phyloP scores from a whole-genome alignment of 1,139 yeast species.

The Waltiozyma sp. region DNA sequence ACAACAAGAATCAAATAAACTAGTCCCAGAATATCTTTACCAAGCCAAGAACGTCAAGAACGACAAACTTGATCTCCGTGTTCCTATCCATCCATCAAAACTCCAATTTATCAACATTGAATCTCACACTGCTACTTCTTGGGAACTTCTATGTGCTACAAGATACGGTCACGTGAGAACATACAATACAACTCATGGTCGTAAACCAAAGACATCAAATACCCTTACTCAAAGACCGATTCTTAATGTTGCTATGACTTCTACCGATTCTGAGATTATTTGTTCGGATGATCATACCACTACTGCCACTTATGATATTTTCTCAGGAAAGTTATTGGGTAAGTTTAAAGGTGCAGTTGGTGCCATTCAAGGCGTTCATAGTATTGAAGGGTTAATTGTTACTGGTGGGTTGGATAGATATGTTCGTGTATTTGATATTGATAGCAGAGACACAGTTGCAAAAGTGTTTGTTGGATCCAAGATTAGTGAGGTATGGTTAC shows the following conservation, averaged over 20 bases:
- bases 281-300: conserved; percentile 47
- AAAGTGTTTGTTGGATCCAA: conserved; percentile 73
- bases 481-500: conserved; percentile 42
- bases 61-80: conserved; percentile 52
- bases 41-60: conserved; percentile 58
- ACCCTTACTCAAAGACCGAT: conserved; percentile 40
- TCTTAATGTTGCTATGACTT: conserved; percentile 20
- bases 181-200: conserved; percentile 49
- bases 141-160: conserved; percentile 52
- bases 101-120: conserved; percentile 32
- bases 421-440: conserved; percentile 60
- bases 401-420: conserved; percentile 86
- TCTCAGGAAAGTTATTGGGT: conserved; percentile 28
- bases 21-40: conserved; percentile 29
- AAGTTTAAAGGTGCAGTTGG: conserved; percentile 40
- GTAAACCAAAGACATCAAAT: conserved; percentile 44
- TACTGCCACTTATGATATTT: conserved; percentile 41
- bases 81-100: conserved; percentile 54
- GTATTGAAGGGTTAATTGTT: conserved; percentile 22
- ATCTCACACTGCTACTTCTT: conserved; percentile 22
- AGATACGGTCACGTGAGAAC: conserved; percentile 56
- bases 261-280: conserved; percentile 29
- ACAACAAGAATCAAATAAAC: conserved; percentile 2
- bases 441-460: conserved; percentile 46
- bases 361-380: conserved; percentile 23